Base-by-base conservation (phyloP, 2,329 filamentous ascomycete genomes). In the Sporothrix protearum region DNA sequence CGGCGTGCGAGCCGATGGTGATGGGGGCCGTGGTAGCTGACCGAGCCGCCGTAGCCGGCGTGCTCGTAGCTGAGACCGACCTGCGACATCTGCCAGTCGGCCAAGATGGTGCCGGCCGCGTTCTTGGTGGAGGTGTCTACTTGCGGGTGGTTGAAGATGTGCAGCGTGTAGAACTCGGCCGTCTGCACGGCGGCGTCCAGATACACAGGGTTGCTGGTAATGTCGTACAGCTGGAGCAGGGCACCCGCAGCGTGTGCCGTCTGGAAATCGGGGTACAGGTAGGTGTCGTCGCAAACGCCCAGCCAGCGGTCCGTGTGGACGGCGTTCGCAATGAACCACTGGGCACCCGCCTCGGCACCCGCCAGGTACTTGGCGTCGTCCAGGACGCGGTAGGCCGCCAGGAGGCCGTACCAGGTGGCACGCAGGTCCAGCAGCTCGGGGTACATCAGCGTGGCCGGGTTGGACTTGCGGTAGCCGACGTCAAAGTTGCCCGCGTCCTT, bases 71-170 rank as follows among this genome's bases (percentile, higher is more conserved):
- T 73, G 12, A 73, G 53, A 14, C 55, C 70, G 6, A 72, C 71
- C 68, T 72, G 72, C 49, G 70, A 72, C 10, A 72, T 36, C 61
- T 73, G 72, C 72, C 72, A 73, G 67, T 71, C 72, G 67, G 69
- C 55, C 14, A 72, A 25, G 9, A 67, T n/a, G 30, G 36, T 33
- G 36, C 70, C 67, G 16, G 39, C 59, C 9, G 59, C 25, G 22
- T 33, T 61, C 42, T 68, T 70, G 51, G 45, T 36, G n/a, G 47
- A 61, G n/a, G 61, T 45, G 45, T 68, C 68, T 30, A 72, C 68
- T 25, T 55, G 61, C 12, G 72, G 72, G 45, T 73, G 72, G 42
- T 73, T 73, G 68, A 72, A 73, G 59, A 73, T 71, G 72, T 73
- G 72, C 47, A 73, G 61, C 9, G 70, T 73, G 53, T 73, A 73